Evolutionary conservation across 2,329 filamentous ascomycete species (phyloP).

Genomic region (Beauveria australis): DNA sequence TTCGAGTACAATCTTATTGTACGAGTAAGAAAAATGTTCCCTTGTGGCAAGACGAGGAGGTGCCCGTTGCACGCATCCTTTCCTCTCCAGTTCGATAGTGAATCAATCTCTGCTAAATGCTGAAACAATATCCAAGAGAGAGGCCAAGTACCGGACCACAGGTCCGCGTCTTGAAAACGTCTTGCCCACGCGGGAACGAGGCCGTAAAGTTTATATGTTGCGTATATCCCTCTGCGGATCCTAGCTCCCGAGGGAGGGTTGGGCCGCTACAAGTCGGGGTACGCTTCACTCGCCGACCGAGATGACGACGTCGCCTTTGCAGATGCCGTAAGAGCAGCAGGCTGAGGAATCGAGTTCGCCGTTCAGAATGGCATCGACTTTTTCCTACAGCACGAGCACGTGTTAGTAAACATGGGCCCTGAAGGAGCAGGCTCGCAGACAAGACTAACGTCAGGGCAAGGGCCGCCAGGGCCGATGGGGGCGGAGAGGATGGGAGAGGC

Average conservation of each 20-base stretch:
- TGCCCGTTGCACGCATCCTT: not conserved
- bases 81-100: not conserved
- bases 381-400: slow-evolving; percentile 16
- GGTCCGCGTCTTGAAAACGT: not conserved
- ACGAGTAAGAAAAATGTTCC: not conserved
- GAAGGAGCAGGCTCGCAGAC: not conserved
- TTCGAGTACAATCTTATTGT: not conserved
- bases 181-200: not conserved
- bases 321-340: slow-evolving; percentile 47
- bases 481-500: slow-evolving; percentile 13
- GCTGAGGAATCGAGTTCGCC: slow-evolving; percentile 38
- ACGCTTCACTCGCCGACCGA: slow-evolving; percentile 29
- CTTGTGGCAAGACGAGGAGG: not conserved
- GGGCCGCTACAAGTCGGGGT: not conserved
- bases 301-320: slow-evolving; percentile 41
- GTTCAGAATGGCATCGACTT: slow-evolving; percentile 36
- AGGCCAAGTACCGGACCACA: not conserved
- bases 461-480: slow-evolving; percentile 22
- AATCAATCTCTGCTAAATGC: too few species aligned
- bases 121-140: not conserved
- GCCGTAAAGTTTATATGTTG: not conserved
- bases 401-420: not conserved
- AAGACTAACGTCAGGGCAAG: slow-evolving; percentile 26
- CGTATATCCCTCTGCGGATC: not conserved
- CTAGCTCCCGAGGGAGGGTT: not conserved